phyloP scores from a whole-genome alignment of 2,329 filamentous ascomycete genomes.

The Neofusicoccum kwambonambiense region DNA sequence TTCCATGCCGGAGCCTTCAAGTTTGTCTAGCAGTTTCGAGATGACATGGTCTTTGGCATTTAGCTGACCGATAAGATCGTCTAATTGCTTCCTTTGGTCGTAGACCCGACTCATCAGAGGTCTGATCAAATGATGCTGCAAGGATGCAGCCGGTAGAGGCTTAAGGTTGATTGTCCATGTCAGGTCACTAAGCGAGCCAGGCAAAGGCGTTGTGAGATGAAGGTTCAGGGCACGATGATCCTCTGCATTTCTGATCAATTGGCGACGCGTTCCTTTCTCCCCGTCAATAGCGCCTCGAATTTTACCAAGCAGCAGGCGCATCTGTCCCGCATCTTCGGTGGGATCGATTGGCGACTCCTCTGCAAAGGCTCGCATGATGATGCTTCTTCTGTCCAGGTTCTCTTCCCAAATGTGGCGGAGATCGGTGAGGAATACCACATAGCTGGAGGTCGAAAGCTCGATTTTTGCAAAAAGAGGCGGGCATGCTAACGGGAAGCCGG shows the following conservation, averaged over 20 bases:
- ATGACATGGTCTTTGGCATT: conserved; percentile 60
- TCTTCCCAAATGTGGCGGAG: conserved; percentile 73
- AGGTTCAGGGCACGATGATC: conserved; percentile 33
- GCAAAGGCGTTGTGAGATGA: conserved; percentile 59
- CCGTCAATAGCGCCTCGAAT: conserved; percentile 51
- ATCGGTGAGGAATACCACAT: conserved; percentile 68
- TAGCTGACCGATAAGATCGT: conserved; percentile 50
- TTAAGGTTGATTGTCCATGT: conserved; percentile 59
- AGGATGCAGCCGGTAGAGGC: conserved; percentile 33
- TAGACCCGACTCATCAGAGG: conserved; percentile 53
- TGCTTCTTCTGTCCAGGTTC: conserved; percentile 58
- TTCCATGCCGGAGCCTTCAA: conserved; percentile 57
- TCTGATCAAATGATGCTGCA: conserved; percentile 53
- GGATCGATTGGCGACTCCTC: conserved; percentile 72
- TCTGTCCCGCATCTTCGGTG: conserved; percentile 63
- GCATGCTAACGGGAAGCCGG: conserved; percentile 26
- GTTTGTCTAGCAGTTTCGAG: conserved; percentile 57
- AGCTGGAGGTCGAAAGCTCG: conserved; percentile 55
- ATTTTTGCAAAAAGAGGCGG: conserved; percentile 66
- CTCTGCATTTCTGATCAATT: conserved; percentile 31
- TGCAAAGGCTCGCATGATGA: conserved; percentile 61
- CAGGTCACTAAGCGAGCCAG: conserved; percentile 61
- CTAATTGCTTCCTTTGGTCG: conserved; percentile 48
- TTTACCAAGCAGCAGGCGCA: conserved; percentile 65
- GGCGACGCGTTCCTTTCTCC: conserved; percentile 37